Evolutionary conservation across 2,329 filamentous ascomycete species (phyloP), one percentile per base, ranked within the genome.

Genomic region (Calonectria pauciramosa): DNA sequence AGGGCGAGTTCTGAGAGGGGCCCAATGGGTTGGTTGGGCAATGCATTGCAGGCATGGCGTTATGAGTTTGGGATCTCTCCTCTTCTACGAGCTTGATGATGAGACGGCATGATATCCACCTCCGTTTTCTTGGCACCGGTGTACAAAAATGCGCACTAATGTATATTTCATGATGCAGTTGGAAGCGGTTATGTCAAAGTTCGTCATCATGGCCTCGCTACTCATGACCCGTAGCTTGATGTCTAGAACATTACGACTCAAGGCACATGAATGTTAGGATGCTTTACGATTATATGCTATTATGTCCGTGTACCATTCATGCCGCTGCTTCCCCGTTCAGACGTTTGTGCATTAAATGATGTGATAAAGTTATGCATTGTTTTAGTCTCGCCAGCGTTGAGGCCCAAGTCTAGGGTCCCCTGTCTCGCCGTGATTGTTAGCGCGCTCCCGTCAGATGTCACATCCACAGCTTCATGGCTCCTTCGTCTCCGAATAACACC

Each of bases 1-100:
- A 92, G 75, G 91, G 90, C 70, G 89, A 92, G 82, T 92, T 92
- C 73, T 92, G 82, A 84, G 82, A 84, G 73, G 67, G 30, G 67
- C 63, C 51, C 74, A 51, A 74, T 73, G 30, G 30, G 76, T 70
- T 44, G 60, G 77, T 73, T 74, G 70, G 75, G 76, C 75, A 75
- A 73, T 80, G 76, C 79, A 82, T 78, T 83, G 76, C 71, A 75
- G 78, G 83, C 82, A 83, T 81, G 83, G 83, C 83, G 82, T 84
- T 83, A 76, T 72, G 82, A 82, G 51, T 82, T 63, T 80, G 76
- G 76, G 80, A 82, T 82, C 81, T 83, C 84, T 84, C 82, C 83
- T 80, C 83, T 80, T 80, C 83, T 80, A 85, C 79, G 82, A 84
- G 77, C 78, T 80, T 84, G 79, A 87, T 83, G 86, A 87, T 80